Evolutionary conservation across 2,329 filamentous ascomycete species (phyloP).

Genomic region (Periconia sp.): DNA sequence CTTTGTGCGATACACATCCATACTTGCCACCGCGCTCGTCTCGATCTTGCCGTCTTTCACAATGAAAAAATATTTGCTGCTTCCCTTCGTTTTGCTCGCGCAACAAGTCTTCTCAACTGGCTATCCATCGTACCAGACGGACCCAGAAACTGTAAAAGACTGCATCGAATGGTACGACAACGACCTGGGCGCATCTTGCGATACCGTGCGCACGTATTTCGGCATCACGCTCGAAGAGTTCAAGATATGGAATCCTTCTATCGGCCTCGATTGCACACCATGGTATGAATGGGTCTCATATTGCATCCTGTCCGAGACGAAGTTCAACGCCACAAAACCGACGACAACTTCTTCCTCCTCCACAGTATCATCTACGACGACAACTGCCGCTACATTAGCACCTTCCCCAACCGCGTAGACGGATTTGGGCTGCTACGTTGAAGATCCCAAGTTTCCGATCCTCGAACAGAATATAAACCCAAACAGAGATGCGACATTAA

Average conservation of each 20-base stretch:
- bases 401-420: slow-evolving; percentile 16
- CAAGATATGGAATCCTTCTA: slow-evolving; percentile 13
- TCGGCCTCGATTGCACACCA: slow-evolving; percentile 12
- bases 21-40: no score
- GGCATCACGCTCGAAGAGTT: slow-evolving; percentile 11
- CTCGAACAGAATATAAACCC: slow-evolving; percentile 16
- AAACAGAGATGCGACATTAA: slow-evolving; percentile 8
- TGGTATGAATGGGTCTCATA: slow-evolving; percentile 15
- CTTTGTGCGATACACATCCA: no score
- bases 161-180: slow-evolving; percentile 18
- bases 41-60: no score
- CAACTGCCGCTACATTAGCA: slow-evolving; percentile 6
- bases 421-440: slow-evolving; percentile 12
- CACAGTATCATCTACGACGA: slow-evolving; percentile 3
- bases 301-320: slow-evolving; percentile 10
- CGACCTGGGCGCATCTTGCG: slow-evolving; percentile 8
- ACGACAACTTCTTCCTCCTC: slow-evolving; percentile 2
- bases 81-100: no score
- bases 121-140: slow-evolving; percentile 6
- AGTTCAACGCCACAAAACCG: not conserved
- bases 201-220: slow-evolving; percentile 8
- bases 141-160: slow-evolving; percentile 13
- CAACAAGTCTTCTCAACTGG: not conserved
- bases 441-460: slow-evolving; percentile 10
- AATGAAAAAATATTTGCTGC: no score